Evolutionary conservation across 1,284 basidiomycete genomes (phyloP).

Genomic region (Bjerkandera adusta): DNA sequence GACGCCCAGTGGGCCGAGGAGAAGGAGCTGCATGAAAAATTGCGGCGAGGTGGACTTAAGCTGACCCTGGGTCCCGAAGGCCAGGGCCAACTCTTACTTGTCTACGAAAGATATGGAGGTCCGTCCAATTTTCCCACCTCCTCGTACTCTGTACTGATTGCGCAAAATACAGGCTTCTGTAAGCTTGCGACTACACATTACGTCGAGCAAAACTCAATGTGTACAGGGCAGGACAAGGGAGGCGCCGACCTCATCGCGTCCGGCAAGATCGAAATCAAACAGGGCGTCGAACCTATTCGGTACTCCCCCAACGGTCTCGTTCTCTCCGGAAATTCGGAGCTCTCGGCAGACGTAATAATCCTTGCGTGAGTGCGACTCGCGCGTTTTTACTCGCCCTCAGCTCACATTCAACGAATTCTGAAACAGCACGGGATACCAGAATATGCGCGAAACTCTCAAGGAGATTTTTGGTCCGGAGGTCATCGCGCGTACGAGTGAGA

Average conservation of each 20-base stretch:
- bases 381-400: too few relatives aligned
- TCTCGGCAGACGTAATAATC: conserved; percentile 66
- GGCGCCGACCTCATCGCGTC: conserved; percentile 28
- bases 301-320: conserved; percentile 53
- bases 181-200: neutral
- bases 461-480: conserved; percentile 46
- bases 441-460: conserved; percentile 35
- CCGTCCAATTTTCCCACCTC: too few relatives aligned
- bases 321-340: conserved; percentile 61
- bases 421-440: conserved; percentile 16
- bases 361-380: conserved; percentile 39
- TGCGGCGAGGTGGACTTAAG: conserved; percentile 27
- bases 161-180: conserved; percentile 23
- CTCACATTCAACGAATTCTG: neutral
- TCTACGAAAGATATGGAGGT: conserved; percentile 9
- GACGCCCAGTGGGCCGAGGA: conserved; percentile 27
- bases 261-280: conserved; percentile 71
- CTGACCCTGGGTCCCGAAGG: conserved; percentile 9
- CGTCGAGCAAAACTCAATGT: neutral
- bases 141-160: neutral
- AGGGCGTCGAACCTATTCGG: conserved; percentile 48
- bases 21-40: conserved; percentile 50
- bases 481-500: conserved; percentile 37
- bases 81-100: conserved; percentile 7
- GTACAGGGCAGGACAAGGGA: conserved; percentile 10